phyloP scores from a whole-genome alignment of 192 early-diverging fungal genomes.

The Umbelopsis isabellina region DNA sequence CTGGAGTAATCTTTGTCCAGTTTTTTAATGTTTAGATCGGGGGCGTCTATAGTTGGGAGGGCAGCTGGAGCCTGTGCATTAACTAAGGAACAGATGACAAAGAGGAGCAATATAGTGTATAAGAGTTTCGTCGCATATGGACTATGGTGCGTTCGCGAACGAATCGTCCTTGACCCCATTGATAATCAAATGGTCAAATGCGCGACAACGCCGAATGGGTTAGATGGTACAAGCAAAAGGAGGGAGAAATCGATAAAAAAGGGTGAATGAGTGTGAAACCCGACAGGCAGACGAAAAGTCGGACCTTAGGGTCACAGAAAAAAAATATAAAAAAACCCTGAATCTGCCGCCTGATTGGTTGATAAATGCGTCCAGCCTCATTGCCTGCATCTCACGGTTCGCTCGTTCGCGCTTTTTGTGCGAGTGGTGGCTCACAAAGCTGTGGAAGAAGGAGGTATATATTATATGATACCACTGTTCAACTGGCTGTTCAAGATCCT shows the following conservation, averaged over 20 bases:
- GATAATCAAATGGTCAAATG: background rate
- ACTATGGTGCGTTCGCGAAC: background rate
- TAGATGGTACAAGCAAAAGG: constrained; percentile 4
- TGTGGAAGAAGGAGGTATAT: too few relatives aligned
- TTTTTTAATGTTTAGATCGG: background rate
- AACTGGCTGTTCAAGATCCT: too few relatives aligned
- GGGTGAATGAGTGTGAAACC: too few relatives aligned
- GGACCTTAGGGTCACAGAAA: background rate
- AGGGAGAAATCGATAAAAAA: background rate
- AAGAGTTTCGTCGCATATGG: background rate
- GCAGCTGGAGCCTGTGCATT: background rate
- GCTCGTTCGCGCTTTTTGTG: too few relatives aligned
- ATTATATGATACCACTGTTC: too few relatives aligned
- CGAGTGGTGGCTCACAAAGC: too few relatives aligned
- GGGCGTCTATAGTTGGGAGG: background rate
- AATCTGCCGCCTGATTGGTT: too few relatives aligned
- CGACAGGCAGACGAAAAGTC: too few relatives aligned
- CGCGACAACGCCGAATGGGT: constrained; percentile 2
- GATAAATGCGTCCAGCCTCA: too few relatives aligned
- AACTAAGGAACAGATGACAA: constrained; percentile 14
- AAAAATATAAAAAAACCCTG: background rate
- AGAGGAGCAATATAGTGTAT: background rate
- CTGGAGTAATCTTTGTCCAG: background rate
- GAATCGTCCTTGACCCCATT: background rate
- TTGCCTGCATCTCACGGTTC: too few relatives aligned